Evolutionary conservation across 2,329 filamentous ascomycete species (phyloP), one percentile per base, ranked within the genome.

Genomic region (Thelonectria rubi): DNA sequence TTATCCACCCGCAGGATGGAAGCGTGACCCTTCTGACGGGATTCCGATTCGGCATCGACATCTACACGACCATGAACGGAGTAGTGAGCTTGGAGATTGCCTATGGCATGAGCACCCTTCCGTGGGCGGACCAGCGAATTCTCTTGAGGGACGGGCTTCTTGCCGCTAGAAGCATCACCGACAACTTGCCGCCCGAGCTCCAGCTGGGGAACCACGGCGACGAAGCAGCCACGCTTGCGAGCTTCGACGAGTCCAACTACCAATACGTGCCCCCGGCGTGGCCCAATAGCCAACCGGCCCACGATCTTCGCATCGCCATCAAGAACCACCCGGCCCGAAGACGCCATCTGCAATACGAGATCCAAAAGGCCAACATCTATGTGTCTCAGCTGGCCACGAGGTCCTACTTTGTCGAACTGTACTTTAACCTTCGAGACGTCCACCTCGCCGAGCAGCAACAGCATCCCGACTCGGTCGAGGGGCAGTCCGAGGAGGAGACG

Each of bases 291-390:
- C 79, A 82, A 63, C 80, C 82, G 0, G 70, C 79, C 9, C 78
- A 84, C 63, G 84, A 87, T 64, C 70, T 86, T 15, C 81, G 83
- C 43, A 81, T 80, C 40, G 75, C 80, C 8, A 79, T 86, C 60
- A 81, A 81, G 55, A 76, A 78, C 18, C 78, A 86, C 24, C 81
- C 83, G 1, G 73, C 78, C 24, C 79, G 81, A 3, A 82, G 86
- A 2, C 82, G 86, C 1, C 80, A 83, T 57, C 75, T 93, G 5
- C 92, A 95, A 73, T 93, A 89, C 67, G 93, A 97, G 77, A 95
- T 97, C 30, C 93, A 97, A 74, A 97, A 96, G 74, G 91, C 92
- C 7, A 97, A 97, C 74, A 91, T 97, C 40, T 93, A 94, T 72
- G 88, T 89, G 2, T 94, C 90, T 6, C 90, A 93, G 70, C 81